A percentile compares a stretch with the other conserved stretches of the same genome.
These are phyloP conservation scores for Sclerotinia spermophila DNA, from an alignment of 2,329 filamentous ascomycete species.

Conservation along the genomic window DNA sequence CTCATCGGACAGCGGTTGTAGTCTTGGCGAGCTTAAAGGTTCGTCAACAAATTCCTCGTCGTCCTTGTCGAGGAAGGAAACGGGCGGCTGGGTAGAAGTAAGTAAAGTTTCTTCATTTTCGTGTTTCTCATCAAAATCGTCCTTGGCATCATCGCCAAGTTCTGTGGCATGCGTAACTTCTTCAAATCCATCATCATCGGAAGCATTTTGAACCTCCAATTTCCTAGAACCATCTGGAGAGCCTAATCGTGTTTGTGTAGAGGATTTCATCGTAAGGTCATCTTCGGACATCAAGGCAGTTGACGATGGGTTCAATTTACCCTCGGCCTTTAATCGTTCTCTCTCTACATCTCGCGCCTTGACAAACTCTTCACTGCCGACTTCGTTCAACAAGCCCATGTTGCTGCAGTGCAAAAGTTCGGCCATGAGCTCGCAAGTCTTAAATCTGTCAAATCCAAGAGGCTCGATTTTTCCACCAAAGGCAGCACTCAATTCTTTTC, in stretches of 20 bases:
- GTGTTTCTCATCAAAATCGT: constrained; percentile 60
- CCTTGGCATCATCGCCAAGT: constrained; percentile 67
- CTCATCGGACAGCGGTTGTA: constrained; percentile 58
- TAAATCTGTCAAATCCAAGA: constrained; percentile 94
- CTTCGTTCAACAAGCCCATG: constrained; percentile 92
- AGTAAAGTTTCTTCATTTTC: constrained; percentile 50
- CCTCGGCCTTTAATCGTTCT: constrained; percentile 72
- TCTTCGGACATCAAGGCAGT: constrained; percentile 51
- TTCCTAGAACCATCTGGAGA: constrained; percentile 64
- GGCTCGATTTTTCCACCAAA: constrained; percentile 91
- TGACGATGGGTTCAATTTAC: constrained; percentile 55
- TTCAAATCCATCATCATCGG: constrained; percentile 90
- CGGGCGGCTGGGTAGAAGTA: constrained; percentile 34
- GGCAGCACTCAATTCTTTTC: constrained; percentile 74
- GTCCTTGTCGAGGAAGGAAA: constrained; percentile 53
- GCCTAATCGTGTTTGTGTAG: constrained; percentile 44
- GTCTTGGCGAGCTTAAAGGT: constrained; percentile 64
- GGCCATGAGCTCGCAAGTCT: constrained; percentile 98
- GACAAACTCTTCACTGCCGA: constrained; percentile 84
- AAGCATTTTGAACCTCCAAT: constrained; percentile 74
- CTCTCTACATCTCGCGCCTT: constrained; percentile 75
- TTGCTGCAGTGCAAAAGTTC: constrained; percentile 97
- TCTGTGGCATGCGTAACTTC: constrained; percentile 72
- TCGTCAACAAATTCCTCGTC: constrained; percentile 77
- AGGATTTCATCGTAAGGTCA: constrained; percentile 56